A percentile compares a stretch with the other conserved stretches of the same genome.
These are phyloP conservation scores for Rhytidiadelphus loreus DNA, from an alignment of 225 moss, liverwort and hornwort species.

Conservation along the genomic window DNA sequence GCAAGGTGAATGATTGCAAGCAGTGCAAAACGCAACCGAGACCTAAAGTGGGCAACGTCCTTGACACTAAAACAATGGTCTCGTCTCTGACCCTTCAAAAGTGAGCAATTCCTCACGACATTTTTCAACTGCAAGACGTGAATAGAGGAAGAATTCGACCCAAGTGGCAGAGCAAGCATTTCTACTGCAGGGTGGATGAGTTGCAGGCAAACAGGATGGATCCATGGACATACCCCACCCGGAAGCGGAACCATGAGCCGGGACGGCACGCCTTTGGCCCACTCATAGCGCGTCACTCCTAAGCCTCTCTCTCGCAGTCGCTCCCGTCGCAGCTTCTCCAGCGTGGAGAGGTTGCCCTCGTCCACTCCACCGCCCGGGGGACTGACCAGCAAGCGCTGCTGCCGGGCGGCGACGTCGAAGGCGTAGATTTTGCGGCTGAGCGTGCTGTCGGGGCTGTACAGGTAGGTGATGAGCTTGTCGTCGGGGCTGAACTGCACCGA, in stretches of 20 bases:
- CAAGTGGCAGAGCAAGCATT: neutral
- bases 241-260: slow-evolving; percentile 98
- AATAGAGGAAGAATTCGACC: neutral
- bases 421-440: slow-evolving; percentile 98
- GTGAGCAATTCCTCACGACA: neutral
- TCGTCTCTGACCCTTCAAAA: neutral
- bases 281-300: slow-evolving; percentile 97
- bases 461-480: slow-evolving; percentile 83
- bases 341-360: slow-evolving; percentile 90
- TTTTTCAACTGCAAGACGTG: neutral
- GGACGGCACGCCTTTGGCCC: slow-evolving; percentile 66
- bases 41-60: neutral
- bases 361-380: slow-evolving; percentile 96
- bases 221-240: slow-evolving; percentile 65
- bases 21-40: neutral
- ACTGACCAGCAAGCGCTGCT: slow-evolving; percentile 80
- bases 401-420: slow-evolving; percentile 66
- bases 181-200: neutral
- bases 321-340: slow-evolving; percentile 93
- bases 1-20: neutral
- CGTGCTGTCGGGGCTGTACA: slow-evolving; percentile 97
- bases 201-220: neutral
- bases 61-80: neutral
- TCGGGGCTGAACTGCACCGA: slow-evolving; percentile 97
- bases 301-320: slow-evolving; percentile 86